Conservation (phyloP, 2,329 filamentous ascomycete species). For the Thielaviopsis populi region DNA sequence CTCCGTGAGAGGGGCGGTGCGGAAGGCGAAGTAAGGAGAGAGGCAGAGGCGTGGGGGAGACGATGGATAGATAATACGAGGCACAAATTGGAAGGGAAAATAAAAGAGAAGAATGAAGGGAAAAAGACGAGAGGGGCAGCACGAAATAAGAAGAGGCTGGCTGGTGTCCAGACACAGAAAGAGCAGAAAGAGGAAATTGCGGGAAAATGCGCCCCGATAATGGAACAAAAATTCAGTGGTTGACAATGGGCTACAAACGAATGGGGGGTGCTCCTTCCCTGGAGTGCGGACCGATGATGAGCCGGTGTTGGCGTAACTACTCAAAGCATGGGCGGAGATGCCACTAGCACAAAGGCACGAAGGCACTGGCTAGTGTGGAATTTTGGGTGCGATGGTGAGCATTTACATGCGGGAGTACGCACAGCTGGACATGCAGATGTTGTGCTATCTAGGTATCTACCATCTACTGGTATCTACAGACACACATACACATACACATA, state of each 20-base stretch:
- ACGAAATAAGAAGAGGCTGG: not conserved
- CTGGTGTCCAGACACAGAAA: conserved; percentile 2
- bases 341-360: not conserved
- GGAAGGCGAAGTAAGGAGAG: not conserved
- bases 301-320: not conserved
- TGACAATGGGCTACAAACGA: not conserved
- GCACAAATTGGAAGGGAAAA: not conserved
- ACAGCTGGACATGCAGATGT: too few species aligned
- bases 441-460: too few species aligned
- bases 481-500: not conserved
- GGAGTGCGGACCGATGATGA: not conserved
- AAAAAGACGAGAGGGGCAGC: conserved; percentile 4
- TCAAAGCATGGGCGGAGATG: not conserved
- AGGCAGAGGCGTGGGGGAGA: not conserved
- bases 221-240: conserved; percentile 3
- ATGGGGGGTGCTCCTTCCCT: conserved; percentile 1
- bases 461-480: too few species aligned
- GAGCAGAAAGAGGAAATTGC: conserved; percentile 7
- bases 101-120: conserved; percentile 10
- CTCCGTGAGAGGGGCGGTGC: not conserved
- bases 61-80: not conserved
- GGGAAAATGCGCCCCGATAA: conserved; percentile 4
- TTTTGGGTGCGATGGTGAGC: too few species aligned
- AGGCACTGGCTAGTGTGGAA: too few species aligned
- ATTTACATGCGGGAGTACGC: too few species aligned